phyloP scores from a whole-genome alignment of 495 filamentous ascomycete genomes.

The Corynascus novoguineensis region DNA sequence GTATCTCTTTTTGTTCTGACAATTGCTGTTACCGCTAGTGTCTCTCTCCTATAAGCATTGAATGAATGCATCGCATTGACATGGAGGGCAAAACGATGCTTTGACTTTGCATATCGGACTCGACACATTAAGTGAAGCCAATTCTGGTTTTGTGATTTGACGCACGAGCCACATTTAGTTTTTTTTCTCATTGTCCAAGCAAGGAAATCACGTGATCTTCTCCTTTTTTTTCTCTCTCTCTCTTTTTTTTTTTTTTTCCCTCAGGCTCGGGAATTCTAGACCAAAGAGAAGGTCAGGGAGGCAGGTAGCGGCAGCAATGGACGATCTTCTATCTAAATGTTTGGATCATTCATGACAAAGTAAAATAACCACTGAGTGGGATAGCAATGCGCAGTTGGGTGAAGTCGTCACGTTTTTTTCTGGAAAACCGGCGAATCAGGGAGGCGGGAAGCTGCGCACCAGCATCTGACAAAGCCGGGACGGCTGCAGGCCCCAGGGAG shows the following conservation, averaged over 20 bases:
- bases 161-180: too few relatives aligned
- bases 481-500: neutral
- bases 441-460: neutral
- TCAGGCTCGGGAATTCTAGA: too few relatives aligned
- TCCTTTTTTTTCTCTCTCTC: too few relatives aligned
- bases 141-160: too few relatives aligned
- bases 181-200: too few relatives aligned
- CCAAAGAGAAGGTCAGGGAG: neutral
- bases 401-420: neutral
- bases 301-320: neutral
- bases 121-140: too few relatives aligned
- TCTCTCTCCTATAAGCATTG: neutral
- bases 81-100: too few relatives aligned
- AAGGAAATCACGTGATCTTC: too few relatives aligned
- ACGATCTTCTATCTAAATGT: too few relatives aligned
- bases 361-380: neutral
- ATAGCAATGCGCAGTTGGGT: neutral
- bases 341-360: neutral
- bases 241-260: too few relatives aligned
- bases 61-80: neutral
- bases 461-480: neutral
- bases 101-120: too few relatives aligned
- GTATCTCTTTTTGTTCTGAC: too few relatives aligned
- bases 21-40: neutral
- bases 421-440: slow-evolving; percentile 1